Percentiles rank a stretch among this genome's conserved stretches.
phyloP scores from a whole-genome alignment of 2,329 filamentous ascomycete genomes.

The Colletotrichum endophyticum region DNA sequence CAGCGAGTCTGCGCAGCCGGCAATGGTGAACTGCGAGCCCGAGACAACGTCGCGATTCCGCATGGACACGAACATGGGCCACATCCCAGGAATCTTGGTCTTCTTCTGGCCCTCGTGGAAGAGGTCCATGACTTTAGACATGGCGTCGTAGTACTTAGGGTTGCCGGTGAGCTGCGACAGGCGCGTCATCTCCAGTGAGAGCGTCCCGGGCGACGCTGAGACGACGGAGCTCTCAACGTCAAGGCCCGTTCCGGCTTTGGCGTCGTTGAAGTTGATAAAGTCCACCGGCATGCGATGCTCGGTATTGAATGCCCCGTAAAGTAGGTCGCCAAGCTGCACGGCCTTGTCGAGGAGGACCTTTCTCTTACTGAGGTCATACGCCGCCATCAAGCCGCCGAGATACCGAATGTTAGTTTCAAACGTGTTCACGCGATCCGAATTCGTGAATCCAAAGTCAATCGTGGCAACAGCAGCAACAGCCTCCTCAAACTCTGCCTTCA shows the following conservation, averaged over 20 bases:
- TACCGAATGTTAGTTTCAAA: slow-evolving; percentile 78
- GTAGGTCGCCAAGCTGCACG: slow-evolving; percentile 65
- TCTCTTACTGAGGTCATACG: slow-evolving; percentile 68
- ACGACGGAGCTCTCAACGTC: slow-evolving; percentile 40
- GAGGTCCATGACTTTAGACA: slow-evolving; percentile 70
- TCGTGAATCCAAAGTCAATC: slow-evolving; percentile 54
- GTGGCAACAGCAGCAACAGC: slow-evolving; percentile 45
- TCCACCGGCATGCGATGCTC: slow-evolving; percentile 66
- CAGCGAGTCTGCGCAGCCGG: slow-evolving; percentile 44
- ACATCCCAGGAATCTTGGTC: slow-evolving; percentile 74
- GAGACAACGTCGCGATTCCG: slow-evolving; percentile 47
- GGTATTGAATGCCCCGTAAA: slow-evolving; percentile 72
- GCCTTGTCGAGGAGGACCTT: slow-evolving; percentile 64
- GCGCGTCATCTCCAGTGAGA: slow-evolving; percentile 75
- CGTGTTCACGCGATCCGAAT: slow-evolving; percentile 51
- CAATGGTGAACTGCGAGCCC: slow-evolving; percentile 37
- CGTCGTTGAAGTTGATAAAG: slow-evolving; percentile 48
- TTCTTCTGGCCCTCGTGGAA: slow-evolving; percentile 69
- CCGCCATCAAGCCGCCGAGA: slow-evolving; percentile 70
- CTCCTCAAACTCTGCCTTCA: slow-evolving; percentile 54
- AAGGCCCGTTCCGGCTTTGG: slow-evolving; percentile 39
- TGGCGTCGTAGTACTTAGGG: slow-evolving; percentile 75
- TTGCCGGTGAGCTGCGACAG: slow-evolving; percentile 76
- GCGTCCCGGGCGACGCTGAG: slow-evolving; percentile 61
- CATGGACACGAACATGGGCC: slow-evolving; percentile 70